Base-by-base conservation (phyloP, 331 rosid genomes). In the Pyracantha coccinea region DNA sequence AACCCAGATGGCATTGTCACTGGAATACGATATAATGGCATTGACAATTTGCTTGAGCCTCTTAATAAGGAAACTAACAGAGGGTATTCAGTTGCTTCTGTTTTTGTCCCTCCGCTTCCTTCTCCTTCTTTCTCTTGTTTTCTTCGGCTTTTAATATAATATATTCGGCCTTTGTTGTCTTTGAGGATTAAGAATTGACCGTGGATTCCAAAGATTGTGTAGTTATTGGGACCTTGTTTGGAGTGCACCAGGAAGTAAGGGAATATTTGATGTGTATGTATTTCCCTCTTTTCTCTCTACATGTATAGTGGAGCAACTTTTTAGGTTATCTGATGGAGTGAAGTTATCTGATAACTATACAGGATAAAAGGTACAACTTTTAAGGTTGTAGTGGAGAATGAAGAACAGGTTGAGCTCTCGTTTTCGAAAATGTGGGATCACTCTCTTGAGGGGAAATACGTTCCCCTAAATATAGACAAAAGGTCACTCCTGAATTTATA, bases 1-100 rank as follows among this genome's bases (percentile, higher is more conserved):
- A 90, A 86, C 27, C 98, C 98, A 0, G 92, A 75, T 70, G 98
- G 98, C 65, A 80, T 89, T 68, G 90, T 93, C 31, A 93, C 87
- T 8, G 83, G 88, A 60, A 87, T 93, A 54, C 83, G 83, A 45
- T 93, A 87, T 35, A 85, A 81, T 45, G 96, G 90, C 78, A 69
- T 91, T 54, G 93, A 87, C 79, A 93, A 93, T 81, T 55, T 91
- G 69, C 98, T 93, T 23, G 98, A 93, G 75, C 79, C 71, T 79
- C 91, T 77, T 31, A 91, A 83, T 47, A 66, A 87, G 1, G 83
- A 65, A 28, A 66, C 77, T 57, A 81, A 93, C 44, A 79, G 97
- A 91, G 97, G 97, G 97, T 93, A 85, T 63, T 29, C 27, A 25
- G 19, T 27, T 60, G 27, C 33, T 60, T 6, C 28, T 47, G 17